Evolutionary conservation across 805 yeast genomes (phyloP).

Genomic region (Candida awuae): DNA sequence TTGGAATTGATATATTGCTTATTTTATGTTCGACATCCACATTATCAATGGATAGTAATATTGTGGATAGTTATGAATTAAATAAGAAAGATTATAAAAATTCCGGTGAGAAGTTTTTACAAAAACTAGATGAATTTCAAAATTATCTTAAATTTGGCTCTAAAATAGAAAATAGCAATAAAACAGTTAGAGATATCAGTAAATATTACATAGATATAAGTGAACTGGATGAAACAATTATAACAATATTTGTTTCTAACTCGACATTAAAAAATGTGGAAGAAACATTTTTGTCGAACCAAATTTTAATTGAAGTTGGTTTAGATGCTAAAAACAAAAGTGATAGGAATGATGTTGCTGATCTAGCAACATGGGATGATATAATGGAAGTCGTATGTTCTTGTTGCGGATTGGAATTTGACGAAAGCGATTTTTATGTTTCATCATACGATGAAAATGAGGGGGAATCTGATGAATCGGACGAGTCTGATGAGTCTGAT

Average conservation of each 20-base stretch:
- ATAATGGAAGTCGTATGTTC: conserved; percentile 30
- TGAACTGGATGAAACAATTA: conserved; percentile 10
- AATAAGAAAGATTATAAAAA: conserved; percentile 7
- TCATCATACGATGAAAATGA: conserved; percentile 12
- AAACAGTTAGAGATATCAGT: neutral
- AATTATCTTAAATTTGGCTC: neutral
- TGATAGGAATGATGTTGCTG: conserved; percentile 15
- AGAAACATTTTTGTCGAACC: conserved; percentile 15
- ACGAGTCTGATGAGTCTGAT: too few relatives aligned
- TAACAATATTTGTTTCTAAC: conserved; percentile 23
- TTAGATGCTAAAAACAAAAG: conserved; percentile 10
- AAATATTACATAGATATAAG: neutral
- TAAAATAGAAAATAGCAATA: neutral
- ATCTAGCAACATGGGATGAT: conserved; percentile 29
- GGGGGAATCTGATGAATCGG: too few relatives aligned
- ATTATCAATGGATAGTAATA: conserved; percentile 11
- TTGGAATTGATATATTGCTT: conserved; percentile 23
- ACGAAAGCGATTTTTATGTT: conserved; percentile 27
- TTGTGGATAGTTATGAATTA: conserved; percentile 14
- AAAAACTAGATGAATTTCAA: conserved; percentile 16
- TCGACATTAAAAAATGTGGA: conserved; percentile 15
- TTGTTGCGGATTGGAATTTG: conserved; percentile 28
- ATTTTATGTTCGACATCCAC: conserved; percentile 17
- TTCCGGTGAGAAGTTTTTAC: conserved; percentile 9
- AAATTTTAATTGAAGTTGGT: conserved; percentile 24